phyloP scores from a whole-genome alignment of 768 basidiomycete genomes.

The Botryobasidium botryosum region DNA sequence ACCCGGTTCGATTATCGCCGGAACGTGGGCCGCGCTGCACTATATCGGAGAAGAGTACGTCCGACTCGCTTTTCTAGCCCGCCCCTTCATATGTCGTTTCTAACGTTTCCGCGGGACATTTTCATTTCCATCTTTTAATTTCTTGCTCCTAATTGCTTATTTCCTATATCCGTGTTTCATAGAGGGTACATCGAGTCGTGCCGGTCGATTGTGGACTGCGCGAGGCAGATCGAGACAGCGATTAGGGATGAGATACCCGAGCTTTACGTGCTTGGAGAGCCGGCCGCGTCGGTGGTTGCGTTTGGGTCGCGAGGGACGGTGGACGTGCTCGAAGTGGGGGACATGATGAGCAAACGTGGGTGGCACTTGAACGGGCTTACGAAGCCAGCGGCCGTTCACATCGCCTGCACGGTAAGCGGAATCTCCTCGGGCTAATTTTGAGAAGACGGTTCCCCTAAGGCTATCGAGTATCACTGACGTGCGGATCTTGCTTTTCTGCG shows the following conservation, averaged over 20 bases:
- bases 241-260: conserved; percentile 60
- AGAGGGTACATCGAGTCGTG: conserved; percentile 86
- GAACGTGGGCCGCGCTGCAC: conserved; percentile 93
- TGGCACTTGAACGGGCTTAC: conserved; percentile 86
- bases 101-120: not conserved
- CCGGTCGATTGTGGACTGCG: conserved; percentile 55
- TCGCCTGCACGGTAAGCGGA: conserved; percentile 71
- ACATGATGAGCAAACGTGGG: conserved; percentile 66
- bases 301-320: conserved; percentile 53
- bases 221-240: conserved; percentile 48
- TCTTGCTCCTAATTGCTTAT: not conserved
- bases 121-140: conserved; percentile 2
- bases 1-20: conserved; percentile 84
- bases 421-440: not conserved
- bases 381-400: conserved; percentile 71
- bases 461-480: not conserved
- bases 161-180: not conserved
- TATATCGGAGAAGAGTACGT: conserved; percentile 74
- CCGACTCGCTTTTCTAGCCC: not conserved
- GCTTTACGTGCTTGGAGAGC: conserved; percentile 77
- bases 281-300: conserved; percentile 79
- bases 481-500: not conserved
- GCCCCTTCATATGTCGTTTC: too few species aligned
- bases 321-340: conserved; percentile 79
- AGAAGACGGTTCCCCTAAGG: not conserved